Conservation (phyloP, 2,329 filamentous ascomycete genomes). For the Scedosporium minutisporum region DNA sequence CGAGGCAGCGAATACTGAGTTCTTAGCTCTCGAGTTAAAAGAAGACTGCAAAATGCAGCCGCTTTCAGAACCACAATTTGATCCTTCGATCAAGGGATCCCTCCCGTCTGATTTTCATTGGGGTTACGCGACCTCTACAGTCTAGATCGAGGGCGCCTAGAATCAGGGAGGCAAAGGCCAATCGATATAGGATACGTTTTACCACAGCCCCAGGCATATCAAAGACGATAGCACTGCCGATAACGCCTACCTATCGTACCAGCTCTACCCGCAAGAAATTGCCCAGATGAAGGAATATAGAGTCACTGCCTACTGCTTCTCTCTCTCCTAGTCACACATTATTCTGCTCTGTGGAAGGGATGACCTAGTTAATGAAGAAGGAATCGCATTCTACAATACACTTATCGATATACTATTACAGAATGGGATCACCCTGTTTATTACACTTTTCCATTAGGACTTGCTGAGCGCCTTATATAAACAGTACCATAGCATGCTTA, state of each 20-base stretch:
- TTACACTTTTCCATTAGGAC: constrained; percentile 59
- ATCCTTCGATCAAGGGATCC: background rate
- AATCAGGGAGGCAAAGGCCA: constrained; percentile 29
- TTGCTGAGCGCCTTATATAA: constrained; percentile 48
- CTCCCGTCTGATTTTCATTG: constrained; percentile 13
- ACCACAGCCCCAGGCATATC: constrained; percentile 26
- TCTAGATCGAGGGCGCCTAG: constrained; percentile 32
- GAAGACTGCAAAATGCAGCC: too few relatives aligned
- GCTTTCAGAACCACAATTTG: background rate
- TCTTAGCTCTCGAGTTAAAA: too few relatives aligned
- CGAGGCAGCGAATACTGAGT: too few relatives aligned
- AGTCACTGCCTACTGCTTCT: constrained; percentile 53
- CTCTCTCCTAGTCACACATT: constrained; percentile 54
- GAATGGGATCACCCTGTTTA: constrained; percentile 48
- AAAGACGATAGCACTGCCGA: constrained; percentile 28
- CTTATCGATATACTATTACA: constrained; percentile 49
- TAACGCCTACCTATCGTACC: constrained; percentile 27
- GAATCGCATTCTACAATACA: constrained; percentile 48
- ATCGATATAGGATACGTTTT: constrained; percentile 31
- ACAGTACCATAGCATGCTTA: constrained; percentile 50
- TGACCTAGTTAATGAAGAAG: constrained; percentile 51
- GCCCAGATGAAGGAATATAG: constrained; percentile 48
- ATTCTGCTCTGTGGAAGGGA: constrained; percentile 54
- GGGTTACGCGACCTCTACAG: constrained; percentile 30
- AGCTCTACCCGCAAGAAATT: constrained; percentile 42